Evolutionary conservation across 257 asterid species (phyloP).

Genomic region (Nicotiana sylvestris): DNA sequence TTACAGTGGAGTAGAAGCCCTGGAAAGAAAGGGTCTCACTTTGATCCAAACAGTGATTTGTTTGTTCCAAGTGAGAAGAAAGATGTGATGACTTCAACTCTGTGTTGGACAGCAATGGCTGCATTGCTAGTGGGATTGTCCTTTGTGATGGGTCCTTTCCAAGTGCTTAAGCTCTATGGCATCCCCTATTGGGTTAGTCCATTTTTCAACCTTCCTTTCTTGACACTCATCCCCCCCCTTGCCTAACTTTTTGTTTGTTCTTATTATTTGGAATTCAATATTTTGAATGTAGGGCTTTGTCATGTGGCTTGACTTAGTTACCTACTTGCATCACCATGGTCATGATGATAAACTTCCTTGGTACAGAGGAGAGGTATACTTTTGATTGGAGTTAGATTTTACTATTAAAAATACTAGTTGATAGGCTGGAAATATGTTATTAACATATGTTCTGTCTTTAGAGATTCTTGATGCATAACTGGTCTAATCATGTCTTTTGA

Average conservation of each 20-base stretch:
- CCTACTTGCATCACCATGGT: conserved; percentile 51
- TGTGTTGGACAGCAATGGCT: conserved; percentile 87
- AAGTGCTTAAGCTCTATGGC: conserved; percentile 79
- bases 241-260: background rate
- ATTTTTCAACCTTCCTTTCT: background rate
- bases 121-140: conserved; percentile 70
- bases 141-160: conserved; percentile 69
- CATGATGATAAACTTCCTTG: conserved; percentile 48
- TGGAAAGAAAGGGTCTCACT: conserved; percentile 90
- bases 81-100: conserved; percentile 78
- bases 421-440: background rate
- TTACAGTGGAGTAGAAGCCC: conserved; percentile 91
- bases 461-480: background rate
- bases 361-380: conserved; percentile 42
- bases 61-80: conserved; percentile 72
- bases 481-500: background rate
- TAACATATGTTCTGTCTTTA: background rate
- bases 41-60: conserved; percentile 75
- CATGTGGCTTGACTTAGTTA: conserved; percentile 44
- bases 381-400: background rate
- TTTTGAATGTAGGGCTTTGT: conserved; percentile 31
- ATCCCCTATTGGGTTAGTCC: conserved; percentile 75
- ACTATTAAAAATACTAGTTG: background rate
- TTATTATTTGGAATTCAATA: background rate
- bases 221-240: background rate